A percentile compares a stretch with the other conserved stretches of the same genome.
Conservation (phyloP, 2,329 filamentous ascomycete genomes). For the Fusarium redolens region DNA sequence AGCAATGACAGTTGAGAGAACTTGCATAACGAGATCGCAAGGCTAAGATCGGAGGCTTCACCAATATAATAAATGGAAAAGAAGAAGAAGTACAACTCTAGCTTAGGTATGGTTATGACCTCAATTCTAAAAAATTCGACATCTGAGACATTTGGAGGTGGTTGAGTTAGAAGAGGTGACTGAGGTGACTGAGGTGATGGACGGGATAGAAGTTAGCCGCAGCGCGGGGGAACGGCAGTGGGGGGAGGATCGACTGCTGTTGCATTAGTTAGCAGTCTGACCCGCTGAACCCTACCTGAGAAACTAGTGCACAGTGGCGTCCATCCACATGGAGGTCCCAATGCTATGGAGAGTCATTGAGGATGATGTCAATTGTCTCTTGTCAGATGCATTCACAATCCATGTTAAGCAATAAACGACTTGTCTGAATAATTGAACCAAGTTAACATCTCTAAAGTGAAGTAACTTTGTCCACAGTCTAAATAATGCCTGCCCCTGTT, state of each 20-base stretch:
- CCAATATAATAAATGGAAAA: background rate
- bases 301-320: background rate
- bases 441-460: conserved; percentile 2
- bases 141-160: conserved; percentile 28
- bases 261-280: conserved; percentile 27
- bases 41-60: background rate
- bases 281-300: background rate
- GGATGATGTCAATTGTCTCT: background rate
- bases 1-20: conserved; percentile 16
- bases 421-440: background rate
- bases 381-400: background rate
- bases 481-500: background rate
- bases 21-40: conserved; percentile 24
- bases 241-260: conserved; percentile 10
- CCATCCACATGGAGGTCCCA: background rate
- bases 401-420: background rate
- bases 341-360: background rate
- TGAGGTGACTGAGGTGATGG: background rate
- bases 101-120: background rate
- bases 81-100: background rate
- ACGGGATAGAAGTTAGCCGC: conserved; percentile 7
- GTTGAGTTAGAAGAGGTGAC: conserved; percentile 7
- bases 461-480: background rate
- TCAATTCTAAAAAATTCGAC: conserved; percentile 1
- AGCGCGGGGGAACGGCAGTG: conserved; percentile 25